Conservation (phyloP, 164 flowering plant genomes). For the Nymphaea colorata region DNA sequence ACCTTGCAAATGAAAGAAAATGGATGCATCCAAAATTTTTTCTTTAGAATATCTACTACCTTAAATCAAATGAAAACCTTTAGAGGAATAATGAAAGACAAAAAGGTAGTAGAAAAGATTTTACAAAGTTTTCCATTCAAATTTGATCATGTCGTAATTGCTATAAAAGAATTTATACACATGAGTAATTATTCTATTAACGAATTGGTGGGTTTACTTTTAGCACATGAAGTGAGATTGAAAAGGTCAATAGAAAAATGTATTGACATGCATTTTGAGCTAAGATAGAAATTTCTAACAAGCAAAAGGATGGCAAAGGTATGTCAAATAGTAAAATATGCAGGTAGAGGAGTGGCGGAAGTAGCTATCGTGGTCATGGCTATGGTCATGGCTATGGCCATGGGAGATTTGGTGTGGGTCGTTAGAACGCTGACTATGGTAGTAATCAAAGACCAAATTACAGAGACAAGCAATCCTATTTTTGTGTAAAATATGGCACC, state of each 20-base stretch:
- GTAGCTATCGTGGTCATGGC: slow-evolving; percentile 2
- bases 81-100: not conserved
- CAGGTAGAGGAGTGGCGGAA: not conserved
- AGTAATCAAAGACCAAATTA: not conserved
- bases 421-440: not conserved
- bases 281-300: not conserved
- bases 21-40: not conserved
- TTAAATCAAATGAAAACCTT: slow-evolving; percentile 1
- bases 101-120: too few relatives aligned
- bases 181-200: not conserved
- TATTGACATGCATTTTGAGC: not conserved
- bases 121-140: too few relatives aligned
- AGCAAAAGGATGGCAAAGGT: not conserved
- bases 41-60: not conserved
- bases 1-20: not conserved
- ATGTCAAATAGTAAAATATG: not conserved
- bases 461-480: not conserved
- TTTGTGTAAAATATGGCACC: not conserved
- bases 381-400: not conserved
- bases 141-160: too few relatives aligned
- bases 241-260: not conserved
- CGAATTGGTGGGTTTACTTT: not conserved
- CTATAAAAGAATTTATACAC: not conserved
- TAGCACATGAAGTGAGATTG: not conserved
- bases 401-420: not conserved